Conservation (phyloP, 768 basidiomycete genomes). For the Boletus eberwhitei region DNA sequence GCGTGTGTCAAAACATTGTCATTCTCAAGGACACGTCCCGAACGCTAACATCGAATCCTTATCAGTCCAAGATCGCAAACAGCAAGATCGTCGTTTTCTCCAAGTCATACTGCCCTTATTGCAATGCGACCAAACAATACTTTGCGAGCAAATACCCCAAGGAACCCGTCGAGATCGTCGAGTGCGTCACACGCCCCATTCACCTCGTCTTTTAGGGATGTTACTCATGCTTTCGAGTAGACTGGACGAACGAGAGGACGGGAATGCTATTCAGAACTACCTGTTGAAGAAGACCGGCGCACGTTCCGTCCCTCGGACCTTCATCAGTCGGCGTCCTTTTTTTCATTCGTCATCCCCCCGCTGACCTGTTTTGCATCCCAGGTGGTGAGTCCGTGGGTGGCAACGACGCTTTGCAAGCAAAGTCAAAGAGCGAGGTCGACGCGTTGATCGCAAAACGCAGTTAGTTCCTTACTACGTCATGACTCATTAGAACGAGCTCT, state of each 20-base stretch:
- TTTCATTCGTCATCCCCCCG: too few species aligned
- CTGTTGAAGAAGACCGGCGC: constrained; percentile 61
- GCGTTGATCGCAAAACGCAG: constrained; percentile 10
- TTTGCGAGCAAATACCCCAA: constrained; percentile 40
- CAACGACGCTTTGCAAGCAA: constrained; percentile 16
- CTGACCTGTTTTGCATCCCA: not conserved
- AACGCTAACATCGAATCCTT: constrained; percentile 29
- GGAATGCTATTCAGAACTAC: constrained; percentile 61
- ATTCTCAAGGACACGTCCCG: too few species aligned
- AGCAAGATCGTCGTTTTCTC: constrained; percentile 60
- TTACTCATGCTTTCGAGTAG: constrained; percentile 23
- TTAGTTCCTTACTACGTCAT: not conserved
- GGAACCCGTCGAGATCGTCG: constrained; percentile 39
- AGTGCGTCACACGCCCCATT: constrained; percentile 36
- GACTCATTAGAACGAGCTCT: not conserved
- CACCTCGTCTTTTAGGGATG: not conserved
- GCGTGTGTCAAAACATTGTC: constrained; percentile 2
- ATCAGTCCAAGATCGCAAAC: constrained; percentile 43
- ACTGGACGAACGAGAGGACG: constrained; percentile 59
- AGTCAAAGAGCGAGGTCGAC: not conserved
- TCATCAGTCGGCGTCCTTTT: constrained; percentile 52
- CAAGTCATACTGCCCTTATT: constrained; percentile 56
- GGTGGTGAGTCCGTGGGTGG: constrained; percentile 21
- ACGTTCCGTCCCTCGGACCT: constrained; percentile 73
- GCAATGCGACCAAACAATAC: constrained; percentile 46